These are phyloP conservation scores for Russula emetica DNA, from an alignment of 768 basidiomycete genomes.

Conservation along the genomic window DNA sequence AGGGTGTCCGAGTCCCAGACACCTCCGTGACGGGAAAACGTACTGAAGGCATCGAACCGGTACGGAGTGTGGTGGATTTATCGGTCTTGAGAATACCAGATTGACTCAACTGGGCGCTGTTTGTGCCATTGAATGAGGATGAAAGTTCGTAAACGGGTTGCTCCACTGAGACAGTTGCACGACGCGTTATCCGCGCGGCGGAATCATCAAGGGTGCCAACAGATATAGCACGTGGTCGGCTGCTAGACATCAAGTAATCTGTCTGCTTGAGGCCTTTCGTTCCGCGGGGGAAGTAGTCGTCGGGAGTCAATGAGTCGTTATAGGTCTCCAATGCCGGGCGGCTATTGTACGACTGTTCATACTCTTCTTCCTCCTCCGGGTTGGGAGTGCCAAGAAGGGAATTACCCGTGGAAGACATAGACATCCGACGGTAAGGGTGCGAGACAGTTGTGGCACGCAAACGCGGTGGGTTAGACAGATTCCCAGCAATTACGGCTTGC, in stretches of 20 bases:
- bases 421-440: conserved; percentile 76
- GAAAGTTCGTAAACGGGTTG: conserved; percentile 47
- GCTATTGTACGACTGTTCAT: conserved; percentile 53
- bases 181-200: conserved; percentile 63
- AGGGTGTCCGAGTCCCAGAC: conserved; percentile 43
- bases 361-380: conserved; percentile 72
- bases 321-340: conserved; percentile 62
- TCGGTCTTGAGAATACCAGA: conserved; percentile 37
- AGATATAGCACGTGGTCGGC: conserved; percentile 77
- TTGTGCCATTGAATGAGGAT: conserved; percentile 40
- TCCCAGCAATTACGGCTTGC: conserved; percentile 84
- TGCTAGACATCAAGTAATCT: conserved; percentile 26
- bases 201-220: conserved; percentile 86
- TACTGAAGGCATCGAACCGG: conserved; percentile 24
- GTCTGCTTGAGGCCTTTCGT: conserved; percentile 20
- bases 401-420: conserved; percentile 54
- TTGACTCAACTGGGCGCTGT: conserved; percentile 35
- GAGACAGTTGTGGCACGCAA: conserved; percentile 89
- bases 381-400: conserved; percentile 61
- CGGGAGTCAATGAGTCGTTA: conserved; percentile 48
- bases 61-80: conserved; percentile 19
- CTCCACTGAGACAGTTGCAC: conserved; percentile 43
- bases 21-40: conserved; percentile 29
- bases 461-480: conserved; percentile 73
- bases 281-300: conserved; percentile 54